Evolutionary conservation across 352 stramenopile species (phyloP), one percentile per base, ranked within the genome.

Genomic region (Pythium utonaiense): DNA sequence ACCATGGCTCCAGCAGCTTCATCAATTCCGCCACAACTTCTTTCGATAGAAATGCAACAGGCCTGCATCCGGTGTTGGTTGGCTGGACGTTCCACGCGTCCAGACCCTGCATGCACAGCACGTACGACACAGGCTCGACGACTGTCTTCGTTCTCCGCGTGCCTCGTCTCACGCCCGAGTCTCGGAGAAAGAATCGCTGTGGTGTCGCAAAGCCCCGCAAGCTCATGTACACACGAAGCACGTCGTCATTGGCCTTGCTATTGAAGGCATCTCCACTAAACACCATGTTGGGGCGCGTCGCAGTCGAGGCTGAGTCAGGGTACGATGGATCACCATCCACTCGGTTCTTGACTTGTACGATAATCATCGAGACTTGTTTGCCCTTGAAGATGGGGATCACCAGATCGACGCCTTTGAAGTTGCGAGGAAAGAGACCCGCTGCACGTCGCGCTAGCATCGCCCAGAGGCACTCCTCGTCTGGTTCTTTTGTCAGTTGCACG

Each of bases 391-490:
- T 58, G 3, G 64, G 64, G 34, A 75, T 67, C 3, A 67, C 30
- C 25, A 64, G n/a, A 16, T 69, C 64, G 24, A 56, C 21, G 10
- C 31, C 21, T 8, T 44, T 14, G 34, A 21, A 47, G 24, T 52
- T 34, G 3, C 63, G 59, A 16, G 51, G 57, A 10, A 69, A 60
- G 14, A 70, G 25, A 44, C 64, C 54, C 1, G 64, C 71, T 0
- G 64, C 60, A 38, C 63, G 57, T 27, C 63, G 63, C 3, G 45
- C 53, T n/a, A 75, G 64, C 48, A 78, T 67, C 47, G 58, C 58
- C 67, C 67, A 75, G 13, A 75, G 13, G 16, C 36, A 60, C 2
- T 59, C 41, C 22, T 71, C 41, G 10, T 24, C 42, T 6, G 62
- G 71, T 30, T 69, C 28, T 7, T 41, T 10, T 0, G 19, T 10